phyloP scores from a whole-genome alignment of 1,284 basidiomycete species.

The Meira nashicola region DNA sequence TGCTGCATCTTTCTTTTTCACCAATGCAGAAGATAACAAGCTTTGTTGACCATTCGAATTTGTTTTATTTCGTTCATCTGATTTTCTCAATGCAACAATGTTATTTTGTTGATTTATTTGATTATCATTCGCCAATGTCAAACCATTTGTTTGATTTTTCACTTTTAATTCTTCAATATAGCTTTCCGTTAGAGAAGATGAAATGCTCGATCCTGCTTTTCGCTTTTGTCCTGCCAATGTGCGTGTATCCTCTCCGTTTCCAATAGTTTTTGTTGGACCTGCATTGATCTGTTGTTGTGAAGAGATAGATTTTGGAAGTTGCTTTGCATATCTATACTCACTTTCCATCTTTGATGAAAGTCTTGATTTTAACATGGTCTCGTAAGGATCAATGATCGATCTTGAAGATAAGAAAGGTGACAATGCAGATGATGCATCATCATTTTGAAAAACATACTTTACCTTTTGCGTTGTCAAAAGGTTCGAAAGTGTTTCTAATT shows the following conservation, averaged over 20 bases:
- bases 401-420: too few relatives aligned
- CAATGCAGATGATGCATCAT: too few relatives aligned
- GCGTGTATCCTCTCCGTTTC: background rate
- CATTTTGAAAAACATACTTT: too few relatives aligned
- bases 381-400: background rate
- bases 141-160: conserved; percentile 10
- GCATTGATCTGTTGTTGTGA: conserved; percentile 71
- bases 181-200: conserved; percentile 8
- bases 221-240: conserved; percentile 8
- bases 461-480: too few relatives aligned
- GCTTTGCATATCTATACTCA: conserved; percentile 81
- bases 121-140: conserved; percentile 9
- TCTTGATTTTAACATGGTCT: conserved; percentile 51
- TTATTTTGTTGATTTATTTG: conserved; percentile 1
- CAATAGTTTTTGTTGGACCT: conserved; percentile 54
- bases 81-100: conserved; percentile 17
- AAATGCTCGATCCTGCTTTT: conserved; percentile 17
- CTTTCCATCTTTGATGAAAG: conserved; percentile 66
- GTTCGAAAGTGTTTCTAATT: too few relatives aligned
- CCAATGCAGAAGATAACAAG: conserved; percentile 39
- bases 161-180: conserved; percentile 16
- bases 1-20: conserved; percentile 44
- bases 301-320: conserved; percentile 74
- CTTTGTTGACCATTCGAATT: conserved; percentile 14
- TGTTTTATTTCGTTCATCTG: conserved; percentile 22